These are phyloP conservation scores for Sporothrix dimorphospora DNA, from an alignment of 2,329 filamentous ascomycete genomes.

Conservation along the genomic window DNA sequence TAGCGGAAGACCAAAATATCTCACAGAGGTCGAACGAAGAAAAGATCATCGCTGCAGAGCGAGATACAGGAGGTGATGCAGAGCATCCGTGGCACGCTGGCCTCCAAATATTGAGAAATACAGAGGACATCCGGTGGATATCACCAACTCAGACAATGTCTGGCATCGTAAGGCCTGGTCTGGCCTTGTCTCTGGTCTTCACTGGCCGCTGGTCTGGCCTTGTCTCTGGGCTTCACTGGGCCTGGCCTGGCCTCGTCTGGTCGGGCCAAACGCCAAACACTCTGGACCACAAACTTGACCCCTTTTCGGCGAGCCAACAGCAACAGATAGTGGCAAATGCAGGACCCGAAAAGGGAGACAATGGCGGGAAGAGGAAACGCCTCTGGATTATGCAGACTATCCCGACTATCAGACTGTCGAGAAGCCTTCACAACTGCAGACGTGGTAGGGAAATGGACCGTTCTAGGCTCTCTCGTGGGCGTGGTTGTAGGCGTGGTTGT, in stretches of 20 bases:
- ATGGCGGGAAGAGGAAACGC: background rate
- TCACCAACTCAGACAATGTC: conserved; percentile 1
- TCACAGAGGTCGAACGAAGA: background rate
- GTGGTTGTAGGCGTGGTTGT: too few relatives aligned
- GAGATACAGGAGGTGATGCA: background rate
- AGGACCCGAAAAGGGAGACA: background rate
- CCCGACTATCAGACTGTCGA: background rate
- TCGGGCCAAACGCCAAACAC: background rate
- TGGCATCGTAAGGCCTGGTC: background rate
- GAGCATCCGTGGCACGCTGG: conserved; percentile 14
- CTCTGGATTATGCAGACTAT: conserved; percentile 3
- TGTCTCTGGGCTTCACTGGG: background rate
- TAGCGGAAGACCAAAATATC: background rate
- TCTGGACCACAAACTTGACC: background rate
- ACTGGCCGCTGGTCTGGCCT: background rate
- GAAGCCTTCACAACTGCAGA: background rate
- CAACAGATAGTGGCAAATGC: conserved; percentile 2
- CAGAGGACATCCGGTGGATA: conserved; percentile 5
- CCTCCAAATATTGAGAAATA: background rate
- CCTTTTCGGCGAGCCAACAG: background rate
- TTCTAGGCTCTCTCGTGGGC: background rate
- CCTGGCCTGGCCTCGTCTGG: background rate
- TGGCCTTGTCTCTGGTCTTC: background rate
- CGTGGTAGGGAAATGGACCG: background rate
- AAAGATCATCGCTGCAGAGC: background rate